Evolutionary conservation across 1,284 basidiomycete species (phyloP).

Genomic region (Puccinia horiana): DNA sequence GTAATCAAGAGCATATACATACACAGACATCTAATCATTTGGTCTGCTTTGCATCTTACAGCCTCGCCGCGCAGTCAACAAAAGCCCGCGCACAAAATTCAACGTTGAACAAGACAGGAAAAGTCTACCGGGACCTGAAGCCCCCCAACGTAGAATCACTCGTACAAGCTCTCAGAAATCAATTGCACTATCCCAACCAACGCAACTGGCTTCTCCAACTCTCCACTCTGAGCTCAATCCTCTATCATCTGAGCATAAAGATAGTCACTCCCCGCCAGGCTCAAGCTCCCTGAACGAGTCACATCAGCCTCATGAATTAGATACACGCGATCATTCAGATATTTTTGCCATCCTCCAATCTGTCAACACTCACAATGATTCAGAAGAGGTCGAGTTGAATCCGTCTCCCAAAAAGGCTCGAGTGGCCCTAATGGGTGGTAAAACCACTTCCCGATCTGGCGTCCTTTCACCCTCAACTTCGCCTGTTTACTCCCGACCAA

Average conservation of each 20-base stretch:
- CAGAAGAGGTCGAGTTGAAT: background rate
- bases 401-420: constrained; percentile 19
- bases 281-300: background rate
- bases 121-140: background rate
- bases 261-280: background rate
- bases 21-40: background rate
- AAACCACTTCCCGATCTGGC: constrained; percentile 1
- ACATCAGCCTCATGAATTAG: background rate
- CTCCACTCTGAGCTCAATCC: background rate
- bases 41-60: background rate
- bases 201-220: background rate
- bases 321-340: constrained; percentile 29
- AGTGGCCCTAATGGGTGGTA: constrained; percentile 6
- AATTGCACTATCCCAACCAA: background rate
- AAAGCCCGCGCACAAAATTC: background rate
- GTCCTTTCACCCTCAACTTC: constrained; percentile 8
- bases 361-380: background rate
- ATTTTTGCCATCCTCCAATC: constrained; percentile 33
- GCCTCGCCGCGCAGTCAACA: constrained; percentile 20
- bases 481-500: background rate
- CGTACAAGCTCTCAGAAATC: background rate
- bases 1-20: background rate
- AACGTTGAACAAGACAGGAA: background rate
- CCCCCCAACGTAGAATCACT: constrained; percentile 10
- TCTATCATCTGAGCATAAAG: background rate